Evolutionary conservation across 176 grass and related monocot genomes (phyloP).

Genomic region (Cocos nucifera): DNA sequence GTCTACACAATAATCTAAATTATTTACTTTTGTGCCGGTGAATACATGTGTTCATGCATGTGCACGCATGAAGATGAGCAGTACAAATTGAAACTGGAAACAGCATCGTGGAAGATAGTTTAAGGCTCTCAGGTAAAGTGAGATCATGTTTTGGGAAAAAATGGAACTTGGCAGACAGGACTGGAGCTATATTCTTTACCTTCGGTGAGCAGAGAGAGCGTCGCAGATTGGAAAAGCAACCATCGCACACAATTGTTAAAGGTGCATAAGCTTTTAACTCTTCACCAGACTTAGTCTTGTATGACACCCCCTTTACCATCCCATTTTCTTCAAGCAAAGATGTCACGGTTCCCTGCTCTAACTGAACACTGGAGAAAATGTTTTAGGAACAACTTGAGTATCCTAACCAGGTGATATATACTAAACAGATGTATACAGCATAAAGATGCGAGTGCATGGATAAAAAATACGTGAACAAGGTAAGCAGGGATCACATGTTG

Average conservation of each 20-base stretch:
- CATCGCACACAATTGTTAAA: slow-evolving; percentile 90
- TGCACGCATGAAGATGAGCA: too few species aligned
- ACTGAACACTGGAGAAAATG: slow-evolving; percentile 45
- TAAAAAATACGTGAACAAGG: too few species aligned
- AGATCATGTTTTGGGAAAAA: too few species aligned
- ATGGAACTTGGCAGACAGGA: background rate
- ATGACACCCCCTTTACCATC: slow-evolving; percentile 72
- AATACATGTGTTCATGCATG: too few species aligned
- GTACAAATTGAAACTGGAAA: too few species aligned
- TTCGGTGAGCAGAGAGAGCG: slow-evolving; percentile 77
- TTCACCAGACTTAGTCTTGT: slow-evolving; percentile 83
- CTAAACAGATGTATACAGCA: too few species aligned
- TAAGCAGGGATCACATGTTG: too few species aligned
- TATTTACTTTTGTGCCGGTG: too few species aligned
- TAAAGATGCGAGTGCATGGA: too few species aligned
- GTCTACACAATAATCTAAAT: too few species aligned
- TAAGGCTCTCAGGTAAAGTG: too few species aligned
- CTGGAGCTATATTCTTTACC: slow-evolving; percentile 32
- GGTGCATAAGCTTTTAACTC: slow-evolving; percentile 69
- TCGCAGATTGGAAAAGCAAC: slow-evolving; percentile 93
- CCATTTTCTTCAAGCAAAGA: slow-evolving; percentile 89
- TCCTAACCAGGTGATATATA: background rate
- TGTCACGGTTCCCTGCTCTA: slow-evolving; percentile 94
- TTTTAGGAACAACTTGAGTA: background rate
- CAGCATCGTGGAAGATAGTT: too few species aligned